Evolutionary conservation across 2,329 filamentous ascomycete genomes (phyloP).

Genomic region (Aspergillus uvarum): DNA sequence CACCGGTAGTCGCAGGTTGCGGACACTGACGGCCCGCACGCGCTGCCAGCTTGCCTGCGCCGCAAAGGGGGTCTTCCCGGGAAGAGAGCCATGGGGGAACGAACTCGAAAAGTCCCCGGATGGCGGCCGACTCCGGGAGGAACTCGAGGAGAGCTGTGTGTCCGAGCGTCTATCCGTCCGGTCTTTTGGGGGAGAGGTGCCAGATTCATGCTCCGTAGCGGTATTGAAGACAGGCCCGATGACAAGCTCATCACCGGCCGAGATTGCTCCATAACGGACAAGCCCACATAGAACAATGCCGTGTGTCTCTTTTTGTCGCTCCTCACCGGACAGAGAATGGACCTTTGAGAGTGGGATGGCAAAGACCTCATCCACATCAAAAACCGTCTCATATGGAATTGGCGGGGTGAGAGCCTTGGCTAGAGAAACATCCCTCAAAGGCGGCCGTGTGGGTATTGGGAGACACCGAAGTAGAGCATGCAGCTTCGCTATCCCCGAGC

Average conservation of each 20-base stretch:
- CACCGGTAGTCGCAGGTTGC: constrained; percentile 83
- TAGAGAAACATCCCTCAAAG: constrained; percentile 23
- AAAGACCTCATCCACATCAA: constrained; percentile 91
- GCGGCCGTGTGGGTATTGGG: constrained; percentile 59
- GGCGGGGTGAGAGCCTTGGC: constrained; percentile 13
- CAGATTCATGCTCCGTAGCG: constrained; percentile 54
- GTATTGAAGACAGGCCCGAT: constrained; percentile 69
- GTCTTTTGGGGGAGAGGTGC: constrained; percentile 10
- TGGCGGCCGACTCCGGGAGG: constrained; percentile 32
- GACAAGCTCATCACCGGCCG: constrained; percentile 73
- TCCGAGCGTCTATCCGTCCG: constrained; percentile 21
- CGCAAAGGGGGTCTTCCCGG: constrained; percentile 51
- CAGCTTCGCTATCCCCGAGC: constrained; percentile 74
- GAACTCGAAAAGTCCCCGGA: constrained; percentile 37
- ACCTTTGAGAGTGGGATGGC: constrained; percentile 66
- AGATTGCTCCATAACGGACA: constrained; percentile 73
- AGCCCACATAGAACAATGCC: constrained; percentile 82
- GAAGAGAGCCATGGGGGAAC: constrained; percentile 27
- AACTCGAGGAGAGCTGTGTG: constrained; percentile 21
- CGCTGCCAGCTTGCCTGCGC: constrained; percentile 73
- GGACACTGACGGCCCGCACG: constrained; percentile 79
- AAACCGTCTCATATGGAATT: constrained; percentile 64
- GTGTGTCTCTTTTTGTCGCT: constrained; percentile 46
- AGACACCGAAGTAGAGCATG: constrained; percentile 78
- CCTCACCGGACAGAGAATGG: constrained; percentile 41